Percentiles rank a stretch among this genome's conserved stretches.
Evolutionary conservation across 176 grass and related monocot genomes (phyloP).

Genomic region (Juncus effusus): DNA sequence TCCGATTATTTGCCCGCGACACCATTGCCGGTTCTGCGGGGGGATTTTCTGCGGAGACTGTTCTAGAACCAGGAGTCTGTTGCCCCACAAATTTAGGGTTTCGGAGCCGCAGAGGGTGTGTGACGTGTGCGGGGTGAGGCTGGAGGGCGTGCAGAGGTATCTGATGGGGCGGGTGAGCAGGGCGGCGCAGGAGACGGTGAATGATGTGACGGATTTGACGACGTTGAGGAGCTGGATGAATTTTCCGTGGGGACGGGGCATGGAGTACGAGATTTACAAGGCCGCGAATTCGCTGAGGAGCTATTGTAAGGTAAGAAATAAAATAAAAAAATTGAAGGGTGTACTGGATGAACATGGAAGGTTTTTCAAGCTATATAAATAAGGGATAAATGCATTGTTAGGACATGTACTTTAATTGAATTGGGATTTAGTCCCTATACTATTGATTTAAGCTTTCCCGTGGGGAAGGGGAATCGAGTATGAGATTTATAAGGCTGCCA

Average conservation of each 20-base stretch:
- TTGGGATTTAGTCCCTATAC: no score
- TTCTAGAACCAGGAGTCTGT: conserved; percentile 74
- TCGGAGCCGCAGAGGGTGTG: conserved; percentile 83
- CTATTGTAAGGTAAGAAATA: conserved; percentile 61
- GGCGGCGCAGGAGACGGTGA: conserved; percentile 57
- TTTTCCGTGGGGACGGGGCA: conserved; percentile 55
- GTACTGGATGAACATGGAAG: no score
- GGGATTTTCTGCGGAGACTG: conserved; percentile 72
- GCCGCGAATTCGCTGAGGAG: conserved; percentile 69
- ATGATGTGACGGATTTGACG: conserved; percentile 79
- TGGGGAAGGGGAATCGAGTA: conserved; percentile 70
- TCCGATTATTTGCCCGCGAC: conserved; percentile 71
- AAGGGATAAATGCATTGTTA: no score
- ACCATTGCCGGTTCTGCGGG: conserved; percentile 90
- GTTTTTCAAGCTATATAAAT: no score
- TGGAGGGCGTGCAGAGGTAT: conserved; percentile 60
- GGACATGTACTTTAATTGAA: no score
- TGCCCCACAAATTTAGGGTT: conserved; percentile 75
- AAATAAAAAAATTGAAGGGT: no score
- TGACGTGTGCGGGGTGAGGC: conserved; percentile 71
- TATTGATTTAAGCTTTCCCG: conserved; percentile 26
- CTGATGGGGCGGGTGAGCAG: conserved; percentile 66
- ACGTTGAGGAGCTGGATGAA: conserved; percentile 85
- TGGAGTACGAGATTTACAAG: conserved; percentile 98
- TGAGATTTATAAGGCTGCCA: conserved; percentile 94